These are phyloP conservation scores for Ailanthus altissimus DNA, from an alignment of 345 rosid species.

Conservation along the genomic window DNA sequence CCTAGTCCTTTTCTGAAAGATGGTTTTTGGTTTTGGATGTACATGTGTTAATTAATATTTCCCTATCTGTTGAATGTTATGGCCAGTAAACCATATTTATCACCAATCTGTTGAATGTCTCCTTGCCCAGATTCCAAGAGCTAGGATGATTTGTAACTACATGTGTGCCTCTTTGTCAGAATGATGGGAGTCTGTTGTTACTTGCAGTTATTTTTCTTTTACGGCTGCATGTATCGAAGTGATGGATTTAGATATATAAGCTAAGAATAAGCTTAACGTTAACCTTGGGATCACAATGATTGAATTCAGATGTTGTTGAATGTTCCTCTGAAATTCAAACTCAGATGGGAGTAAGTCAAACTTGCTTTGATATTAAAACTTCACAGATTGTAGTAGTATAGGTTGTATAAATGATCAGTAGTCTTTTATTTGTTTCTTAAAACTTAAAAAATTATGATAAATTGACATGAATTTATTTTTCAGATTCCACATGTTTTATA, in stretches of 20 bases:
- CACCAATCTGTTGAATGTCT: neutral
- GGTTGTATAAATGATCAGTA: neutral
- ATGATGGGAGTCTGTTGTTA: neutral
- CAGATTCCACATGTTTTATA: neutral
- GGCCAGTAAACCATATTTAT: neutral
- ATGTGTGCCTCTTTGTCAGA: neutral
- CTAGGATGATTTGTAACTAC: neutral
- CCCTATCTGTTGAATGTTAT: neutral
- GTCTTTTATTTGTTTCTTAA: neutral
- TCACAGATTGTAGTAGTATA: neutral
- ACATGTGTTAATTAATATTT: neutral
- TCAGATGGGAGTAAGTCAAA: neutral
- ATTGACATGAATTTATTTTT: neutral
- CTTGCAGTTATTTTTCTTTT: neutral
- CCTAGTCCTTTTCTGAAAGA: neutral
- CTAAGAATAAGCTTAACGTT: neutral
- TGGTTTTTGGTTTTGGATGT: neutral
- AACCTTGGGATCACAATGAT: neutral
- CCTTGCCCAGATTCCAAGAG: neutral
- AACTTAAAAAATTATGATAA: neutral
- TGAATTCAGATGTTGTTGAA: neutral
- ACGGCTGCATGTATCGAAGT: neutral
- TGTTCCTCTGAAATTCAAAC: slow-evolving; percentile 3
- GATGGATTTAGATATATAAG: neutral
- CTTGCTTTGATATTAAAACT: neutral